Conservation (phyloP, 306 rosid species). For the Mimosa pudica region DNA sequence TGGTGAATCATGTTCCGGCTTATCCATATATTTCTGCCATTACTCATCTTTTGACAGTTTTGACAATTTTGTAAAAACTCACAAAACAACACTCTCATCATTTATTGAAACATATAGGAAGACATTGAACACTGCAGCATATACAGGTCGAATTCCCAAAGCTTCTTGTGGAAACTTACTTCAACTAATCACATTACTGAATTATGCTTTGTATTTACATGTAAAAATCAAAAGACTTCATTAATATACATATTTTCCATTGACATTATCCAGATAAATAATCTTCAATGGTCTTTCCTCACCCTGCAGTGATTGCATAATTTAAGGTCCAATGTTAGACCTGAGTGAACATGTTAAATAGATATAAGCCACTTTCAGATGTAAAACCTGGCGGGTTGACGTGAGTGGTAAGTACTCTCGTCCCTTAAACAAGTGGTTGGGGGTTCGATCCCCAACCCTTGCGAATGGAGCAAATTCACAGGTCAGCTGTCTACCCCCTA, state of each 20-base stretch:
- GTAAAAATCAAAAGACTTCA: constrained; percentile 39
- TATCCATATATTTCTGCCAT: neutral
- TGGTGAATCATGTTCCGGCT: constrained; percentile 10
- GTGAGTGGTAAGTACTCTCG: too few relatives aligned
- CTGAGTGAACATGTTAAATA: neutral
- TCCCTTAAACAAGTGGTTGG: too few relatives aligned
- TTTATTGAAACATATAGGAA: constrained; percentile 35
- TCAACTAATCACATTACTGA: constrained; percentile 30
- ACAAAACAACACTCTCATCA: constrained; percentile 23
- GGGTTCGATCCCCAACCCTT: too few relatives aligned
- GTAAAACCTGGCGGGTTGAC: too few relatives aligned
- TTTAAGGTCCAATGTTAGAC: constrained; percentile 21
- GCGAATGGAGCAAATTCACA: too few relatives aligned
- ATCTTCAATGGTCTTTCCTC: constrained; percentile 47
- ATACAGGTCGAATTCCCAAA: constrained; percentile 36
- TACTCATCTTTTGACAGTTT: constrained; percentile 31
- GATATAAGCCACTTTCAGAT: constrained; percentile 6
- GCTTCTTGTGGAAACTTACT: constrained; percentile 45
- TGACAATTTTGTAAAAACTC: constrained; percentile 19
- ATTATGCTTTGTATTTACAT: constrained; percentile 42
- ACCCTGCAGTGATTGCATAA: constrained; percentile 57
- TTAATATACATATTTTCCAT: constrained; percentile 29
- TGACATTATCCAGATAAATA: constrained; percentile 38
- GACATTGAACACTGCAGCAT: constrained; percentile 36
- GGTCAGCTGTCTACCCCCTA: too few relatives aligned